Conservation (phyloP, 2,329 filamentous ascomycete genomes). For the Xylaria multiplex region DNA sequence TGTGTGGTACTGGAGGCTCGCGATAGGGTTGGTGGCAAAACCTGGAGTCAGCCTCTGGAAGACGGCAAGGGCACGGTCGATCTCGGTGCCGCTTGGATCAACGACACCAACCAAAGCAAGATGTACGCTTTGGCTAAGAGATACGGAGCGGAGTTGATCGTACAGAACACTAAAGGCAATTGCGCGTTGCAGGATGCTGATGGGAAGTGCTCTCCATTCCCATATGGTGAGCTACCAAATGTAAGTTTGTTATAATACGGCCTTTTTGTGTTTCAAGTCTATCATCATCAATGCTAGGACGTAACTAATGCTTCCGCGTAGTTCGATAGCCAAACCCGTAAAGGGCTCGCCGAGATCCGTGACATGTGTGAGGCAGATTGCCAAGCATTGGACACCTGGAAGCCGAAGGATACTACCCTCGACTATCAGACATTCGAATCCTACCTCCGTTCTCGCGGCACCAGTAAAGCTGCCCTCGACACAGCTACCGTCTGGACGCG, state of each 20-base stretch:
- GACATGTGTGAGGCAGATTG: constrained; percentile 40
- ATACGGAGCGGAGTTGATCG: constrained; percentile 56
- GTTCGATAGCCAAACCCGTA: constrained; percentile 1
- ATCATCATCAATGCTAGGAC: too few species aligned
- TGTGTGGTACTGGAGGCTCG: constrained; percentile 60
- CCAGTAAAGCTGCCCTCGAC: constrained; percentile 26
- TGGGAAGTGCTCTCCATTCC: constrained; percentile 34
- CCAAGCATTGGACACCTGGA: constrained; percentile 42
- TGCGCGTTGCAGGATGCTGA: constrained; percentile 46
- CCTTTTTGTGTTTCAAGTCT: too few species aligned
- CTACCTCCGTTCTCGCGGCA: constrained; percentile 43
- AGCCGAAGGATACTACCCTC: constrained; percentile 36
- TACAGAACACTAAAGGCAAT: constrained; percentile 59
- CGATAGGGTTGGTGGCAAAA: constrained; percentile 63
- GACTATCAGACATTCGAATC: constrained; percentile 48
- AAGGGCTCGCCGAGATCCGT: constrained; percentile 21
- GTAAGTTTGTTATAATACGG: too few species aligned
- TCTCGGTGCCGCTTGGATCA: constrained; percentile 69
- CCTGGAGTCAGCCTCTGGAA: constrained; percentile 52
- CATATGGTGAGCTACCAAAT: constrained; percentile 35
- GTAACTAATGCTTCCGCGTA: constrained; percentile 16
- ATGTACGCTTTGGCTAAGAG: constrained; percentile 55
- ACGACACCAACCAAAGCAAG: constrained; percentile 61
- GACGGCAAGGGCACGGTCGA: constrained; percentile 56
- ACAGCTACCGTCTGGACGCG: constrained; percentile 42